Evolutionary conservation across 495 filamentous ascomycete genomes (phyloP).

Genomic region (Xylaria longipes): DNA sequence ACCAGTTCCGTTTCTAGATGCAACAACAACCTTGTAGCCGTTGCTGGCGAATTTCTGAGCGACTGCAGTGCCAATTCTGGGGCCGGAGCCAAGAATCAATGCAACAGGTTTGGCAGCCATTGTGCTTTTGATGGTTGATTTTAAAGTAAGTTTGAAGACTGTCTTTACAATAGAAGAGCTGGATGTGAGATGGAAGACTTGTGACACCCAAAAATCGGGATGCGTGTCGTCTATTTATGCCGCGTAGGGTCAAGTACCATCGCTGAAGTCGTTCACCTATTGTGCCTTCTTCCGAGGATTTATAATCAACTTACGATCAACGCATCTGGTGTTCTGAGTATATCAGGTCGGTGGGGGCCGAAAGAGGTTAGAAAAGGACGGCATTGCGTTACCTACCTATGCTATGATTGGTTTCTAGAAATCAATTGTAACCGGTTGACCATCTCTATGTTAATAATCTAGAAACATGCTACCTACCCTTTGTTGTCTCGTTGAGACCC

Average conservation of each 20-base stretch:
- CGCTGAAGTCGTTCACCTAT: too few relatives aligned
- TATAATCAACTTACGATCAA: constrained; percentile 9
- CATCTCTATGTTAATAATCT: not conserved
- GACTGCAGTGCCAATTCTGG: constrained; percentile 47
- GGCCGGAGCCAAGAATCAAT: constrained; percentile 52
- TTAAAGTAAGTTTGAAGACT: not conserved
- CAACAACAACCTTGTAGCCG: constrained; percentile 54
- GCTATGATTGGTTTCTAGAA: not conserved
- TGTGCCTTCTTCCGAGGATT: not conserved
- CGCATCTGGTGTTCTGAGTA: not conserved
- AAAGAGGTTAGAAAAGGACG: not conserved
- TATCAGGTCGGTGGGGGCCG: not conserved
- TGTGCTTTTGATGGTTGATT: constrained; percentile 21
- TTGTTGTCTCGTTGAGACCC: constrained; percentile 23
- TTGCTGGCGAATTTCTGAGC: constrained; percentile 48
- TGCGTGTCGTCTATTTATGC: constrained; percentile 1
- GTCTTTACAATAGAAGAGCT: not conserved
- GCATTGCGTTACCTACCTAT: not conserved
- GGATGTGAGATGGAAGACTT: not conserved
- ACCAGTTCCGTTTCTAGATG: constrained; percentile 39
- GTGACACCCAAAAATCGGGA: too few relatives aligned
- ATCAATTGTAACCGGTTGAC: not conserved
- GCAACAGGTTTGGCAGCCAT: constrained; percentile 32
- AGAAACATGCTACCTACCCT: not conserved
- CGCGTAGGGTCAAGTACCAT: not conserved